A percentile compares a stretch with the other conserved stretches of the same genome.
phyloP scores from a whole-genome alignment of 768 basidiomycete genomes.

The Suillus variegatus region DNA sequence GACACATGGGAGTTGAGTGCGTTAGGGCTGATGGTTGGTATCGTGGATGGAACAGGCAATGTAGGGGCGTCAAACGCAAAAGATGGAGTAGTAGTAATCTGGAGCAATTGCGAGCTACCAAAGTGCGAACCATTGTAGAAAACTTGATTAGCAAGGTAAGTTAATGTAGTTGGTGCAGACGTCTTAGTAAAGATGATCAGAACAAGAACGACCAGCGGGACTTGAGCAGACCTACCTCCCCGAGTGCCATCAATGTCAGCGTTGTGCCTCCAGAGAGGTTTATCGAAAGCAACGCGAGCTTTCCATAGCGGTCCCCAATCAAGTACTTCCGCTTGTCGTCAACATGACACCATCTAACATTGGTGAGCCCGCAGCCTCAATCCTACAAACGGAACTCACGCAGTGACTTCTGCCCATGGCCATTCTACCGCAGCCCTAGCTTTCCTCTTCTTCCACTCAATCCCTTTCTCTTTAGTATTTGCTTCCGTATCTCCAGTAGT shows the following conservation, averaged over 20 bases:
- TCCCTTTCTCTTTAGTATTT: constrained; percentile 48
- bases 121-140: constrained; percentile 81
- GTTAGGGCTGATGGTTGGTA: constrained; percentile 43
- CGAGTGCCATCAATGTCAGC: constrained; percentile 63
- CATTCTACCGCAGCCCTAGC: constrained; percentile 60
- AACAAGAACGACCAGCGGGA: constrained; percentile 6
- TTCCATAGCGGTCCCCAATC: constrained; percentile 72
- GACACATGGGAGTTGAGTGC: constrained; percentile 35
- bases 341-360: constrained; percentile 51
- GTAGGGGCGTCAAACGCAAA: constrained; percentile 43
- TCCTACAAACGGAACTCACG: constrained; percentile 45
- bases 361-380: constrained; percentile 2
- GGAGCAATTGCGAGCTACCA: constrained; percentile 78
- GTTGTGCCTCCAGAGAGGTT: constrained; percentile 38
- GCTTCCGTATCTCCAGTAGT: constrained; percentile 45
- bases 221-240: constrained; percentile 53
- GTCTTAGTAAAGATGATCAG: constrained; percentile 41
- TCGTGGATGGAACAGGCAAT: constrained; percentile 50
- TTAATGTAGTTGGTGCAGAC: constrained; percentile 69
- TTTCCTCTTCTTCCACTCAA: constrained; percentile 55
- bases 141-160: constrained; percentile 68
- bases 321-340: constrained; percentile 53
- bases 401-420: constrained; percentile 75
- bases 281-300: constrained; percentile 64
- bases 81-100: constrained; percentile 50